phyloP scores from a whole-genome alignment of 2,329 filamentous ascomycete genomes.

The Talaromyces sp. region DNA sequence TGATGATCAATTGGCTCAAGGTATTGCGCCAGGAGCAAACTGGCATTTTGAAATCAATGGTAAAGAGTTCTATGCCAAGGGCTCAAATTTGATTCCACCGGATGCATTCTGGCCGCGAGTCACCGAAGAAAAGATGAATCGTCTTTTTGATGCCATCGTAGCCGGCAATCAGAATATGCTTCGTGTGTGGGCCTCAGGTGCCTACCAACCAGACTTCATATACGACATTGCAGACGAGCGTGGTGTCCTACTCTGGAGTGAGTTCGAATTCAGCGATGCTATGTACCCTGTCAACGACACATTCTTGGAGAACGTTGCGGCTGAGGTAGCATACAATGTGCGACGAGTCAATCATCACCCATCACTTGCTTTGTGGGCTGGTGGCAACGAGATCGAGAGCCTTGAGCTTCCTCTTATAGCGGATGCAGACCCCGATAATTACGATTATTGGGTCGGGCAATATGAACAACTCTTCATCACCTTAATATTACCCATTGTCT shows the following conservation, averaged over 20 bases:
- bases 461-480: slow-evolving; percentile 63
- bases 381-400: slow-evolving; percentile 64
- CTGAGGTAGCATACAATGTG: slow-evolving; percentile 63
- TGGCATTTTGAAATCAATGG: slow-evolving; percentile 70
- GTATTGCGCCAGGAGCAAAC: slow-evolving; percentile 60
- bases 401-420: slow-evolving; percentile 52
- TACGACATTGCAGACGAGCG: slow-evolving; percentile 65
- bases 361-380: slow-evolving; percentile 57
- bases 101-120: slow-evolving; percentile 66
- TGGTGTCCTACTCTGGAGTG: slow-evolving; percentile 64
- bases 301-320: slow-evolving; percentile 59
- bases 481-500: slow-evolving; percentile 59
- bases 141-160: slow-evolving; percentile 58
- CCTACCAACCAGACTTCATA: slow-evolving; percentile 64
- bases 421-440: slow-evolving; percentile 49
- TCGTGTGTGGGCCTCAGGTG: slow-evolving; percentile 63
- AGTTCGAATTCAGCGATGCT: slow-evolving; percentile 65
- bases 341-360: slow-evolving; percentile 65
- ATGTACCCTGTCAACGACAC: slow-evolving; percentile 59
- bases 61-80: slow-evolving; percentile 65
- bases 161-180: slow-evolving; percentile 67
- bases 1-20: slow-evolving; percentile 54
- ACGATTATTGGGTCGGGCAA: slow-evolving; percentile 49
- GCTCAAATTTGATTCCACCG: slow-evolving; percentile 65
- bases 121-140: slow-evolving; percentile 54